Conservation (phyloP, 495 filamentous ascomycete species). For the Xylaria intraflava region DNA sequence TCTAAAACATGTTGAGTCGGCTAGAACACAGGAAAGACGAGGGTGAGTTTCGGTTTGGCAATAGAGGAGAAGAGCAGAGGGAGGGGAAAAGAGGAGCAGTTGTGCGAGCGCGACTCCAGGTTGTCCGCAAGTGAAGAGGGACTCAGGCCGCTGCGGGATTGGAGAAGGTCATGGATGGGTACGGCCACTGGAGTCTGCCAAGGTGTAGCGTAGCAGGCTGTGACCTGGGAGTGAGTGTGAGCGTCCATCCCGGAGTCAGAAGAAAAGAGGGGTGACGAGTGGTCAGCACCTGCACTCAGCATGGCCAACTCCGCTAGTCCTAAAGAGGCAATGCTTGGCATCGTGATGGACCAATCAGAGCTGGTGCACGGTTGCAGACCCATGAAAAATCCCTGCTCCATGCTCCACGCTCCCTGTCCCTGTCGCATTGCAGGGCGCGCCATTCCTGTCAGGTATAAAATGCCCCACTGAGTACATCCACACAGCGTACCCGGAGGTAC, state of each 20-base stretch:
- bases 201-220: no score
- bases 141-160: no score
- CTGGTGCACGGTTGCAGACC: not conserved
- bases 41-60: slow-evolving; percentile 7
- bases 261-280: no score
- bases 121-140: no score
- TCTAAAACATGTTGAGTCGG: slow-evolving; percentile 9
- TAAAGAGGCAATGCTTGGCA: not conserved
- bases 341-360: slow-evolving; percentile 6
- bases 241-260: no score
- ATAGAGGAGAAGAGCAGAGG: not conserved
- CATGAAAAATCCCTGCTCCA: not conserved
- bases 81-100: slow-evolving; percentile 9
- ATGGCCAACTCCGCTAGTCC: slow-evolving; percentile 2
- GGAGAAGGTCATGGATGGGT: not conserved
- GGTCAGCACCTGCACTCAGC: no score
- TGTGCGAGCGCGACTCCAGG: no score
- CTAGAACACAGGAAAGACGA: not conserved
- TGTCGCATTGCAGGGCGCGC: not conserved
- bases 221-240: no score
- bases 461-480: no score
- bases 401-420: slow-evolving; percentile 7
- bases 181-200: slow-evolving; percentile 1
- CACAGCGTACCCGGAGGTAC: no score
- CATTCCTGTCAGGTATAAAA: no score